Conservation (phyloP, 2,329 filamentous ascomycete species). For the Talaromyces funiculosus region DNA sequence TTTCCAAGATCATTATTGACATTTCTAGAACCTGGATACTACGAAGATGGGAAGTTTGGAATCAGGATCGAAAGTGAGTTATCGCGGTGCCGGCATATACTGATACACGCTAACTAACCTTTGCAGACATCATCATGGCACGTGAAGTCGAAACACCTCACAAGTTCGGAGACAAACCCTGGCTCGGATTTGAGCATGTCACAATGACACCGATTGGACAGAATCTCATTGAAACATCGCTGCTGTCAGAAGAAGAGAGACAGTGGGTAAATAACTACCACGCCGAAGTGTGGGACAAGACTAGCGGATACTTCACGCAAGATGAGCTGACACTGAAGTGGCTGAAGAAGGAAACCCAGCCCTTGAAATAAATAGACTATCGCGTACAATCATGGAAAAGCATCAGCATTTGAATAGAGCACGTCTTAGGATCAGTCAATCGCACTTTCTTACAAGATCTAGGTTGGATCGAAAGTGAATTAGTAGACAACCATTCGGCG, state of each 20-base stretch:
- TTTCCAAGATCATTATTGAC: not conserved
- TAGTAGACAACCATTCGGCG: not conserved
- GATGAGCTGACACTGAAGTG: conserved; percentile 69
- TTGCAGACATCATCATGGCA: conserved; percentile 73
- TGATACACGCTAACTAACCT: not conserved
- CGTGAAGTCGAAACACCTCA: conserved; percentile 80
- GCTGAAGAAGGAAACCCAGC: conserved; percentile 80
- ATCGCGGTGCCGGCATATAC: not conserved
- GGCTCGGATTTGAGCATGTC: conserved; percentile 91
- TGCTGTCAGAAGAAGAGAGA: conserved; percentile 70
- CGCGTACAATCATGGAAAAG: not conserved
- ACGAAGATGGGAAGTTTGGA: conserved; percentile 90
- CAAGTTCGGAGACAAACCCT: conserved; percentile 89
- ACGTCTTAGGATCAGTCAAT: not conserved
- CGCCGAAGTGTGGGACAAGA: conserved; percentile 74
- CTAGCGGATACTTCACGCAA: conserved; percentile 65
- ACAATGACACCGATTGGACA: conserved; percentile 94
- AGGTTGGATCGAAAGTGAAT: not conserved
- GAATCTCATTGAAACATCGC: conserved; percentile 70
- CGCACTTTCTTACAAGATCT: not conserved
- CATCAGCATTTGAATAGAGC: not conserved
- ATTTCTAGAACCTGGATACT: conserved; percentile 75
- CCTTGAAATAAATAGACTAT: conserved; percentile 35
- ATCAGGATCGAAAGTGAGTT: conserved; percentile 79
- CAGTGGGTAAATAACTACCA: conserved; percentile 86